Evolutionary conservation across 352 stramenopile species (phyloP), one percentile per base, ranked within the genome.

Genomic region (Globisporangium parvum): DNA sequence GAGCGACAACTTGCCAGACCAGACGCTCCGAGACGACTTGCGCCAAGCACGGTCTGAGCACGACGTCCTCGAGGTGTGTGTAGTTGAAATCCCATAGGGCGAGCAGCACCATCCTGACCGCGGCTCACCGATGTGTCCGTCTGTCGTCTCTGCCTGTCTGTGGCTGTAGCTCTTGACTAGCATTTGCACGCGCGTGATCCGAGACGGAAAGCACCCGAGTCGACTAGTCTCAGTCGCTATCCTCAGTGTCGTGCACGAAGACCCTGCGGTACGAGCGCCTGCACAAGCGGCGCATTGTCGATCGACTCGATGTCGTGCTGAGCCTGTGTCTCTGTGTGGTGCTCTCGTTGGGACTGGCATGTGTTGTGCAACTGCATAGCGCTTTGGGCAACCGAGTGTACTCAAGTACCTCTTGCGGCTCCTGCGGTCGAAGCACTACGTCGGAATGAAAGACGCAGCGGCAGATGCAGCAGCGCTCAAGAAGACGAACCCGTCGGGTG

Each of bases 391-490:
- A 11, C 75, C 82, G 24, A 55, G 63, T 0, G 66, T 91, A 31
- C 63, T 91, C 14, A 95, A 95, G 58, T 91, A 89, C 59, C 47
- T 95, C 18, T 41, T 92, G 26, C 80, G 80, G 2, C 46, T 95
- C 24, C 56, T 95, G 31, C 77, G 85, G n/a, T 91, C 82, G 4
- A 92, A 92, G 64, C 73, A 93, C 63, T 91, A 94, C 56, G 11
- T 73, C 31, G 76, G 75, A 12, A 53, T 67, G 20, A 80, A 85
- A 46, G 71, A 77, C 31, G 39, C 62, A 3, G 24, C 57, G 44
- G 64, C 23, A 26, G 50, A 23, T 4, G 47, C 31, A 14, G 15
- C 33, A 24, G 47, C 23, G 9, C 26, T 56, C 15, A 79, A 81
- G 50, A 80, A 79, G 37, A 39, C 55, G 0, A 47, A n/a, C 26